These are phyloP conservation scores for Naganishia onofrii DNA, from an alignment of 768 basidiomycete species.

Conservation along the genomic window DNA sequence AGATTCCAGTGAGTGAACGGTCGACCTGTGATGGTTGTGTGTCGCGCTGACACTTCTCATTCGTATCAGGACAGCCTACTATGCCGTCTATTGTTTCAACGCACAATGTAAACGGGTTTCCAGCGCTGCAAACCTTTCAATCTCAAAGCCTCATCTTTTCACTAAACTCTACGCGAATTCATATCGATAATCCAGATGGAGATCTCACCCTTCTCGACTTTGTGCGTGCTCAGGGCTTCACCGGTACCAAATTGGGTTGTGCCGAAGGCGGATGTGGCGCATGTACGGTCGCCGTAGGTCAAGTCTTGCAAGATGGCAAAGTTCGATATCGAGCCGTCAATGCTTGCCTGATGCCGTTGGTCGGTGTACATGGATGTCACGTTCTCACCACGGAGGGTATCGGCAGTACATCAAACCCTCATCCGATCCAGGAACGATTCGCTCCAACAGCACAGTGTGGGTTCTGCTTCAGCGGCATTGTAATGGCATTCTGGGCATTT, in stretches of 20 bases:
- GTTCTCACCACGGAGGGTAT: conserved; percentile 42
- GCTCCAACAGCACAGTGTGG: conserved; percentile 29
- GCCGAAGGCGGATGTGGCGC: conserved; percentile 42
- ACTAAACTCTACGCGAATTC: conserved; percentile 35
- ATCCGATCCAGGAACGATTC: conserved; percentile 41
- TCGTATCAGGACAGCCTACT: background rate
- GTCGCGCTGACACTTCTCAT: too few species aligned
- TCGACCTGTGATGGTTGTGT: too few species aligned
- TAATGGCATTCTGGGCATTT: conserved; percentile 40
- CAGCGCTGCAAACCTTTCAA: conserved; percentile 17
- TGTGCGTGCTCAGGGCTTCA: conserved; percentile 39
- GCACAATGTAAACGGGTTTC: conserved; percentile 25
- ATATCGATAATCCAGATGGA: conserved; percentile 37
- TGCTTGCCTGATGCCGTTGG: conserved; percentile 41
- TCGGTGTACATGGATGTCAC: conserved; percentile 40
- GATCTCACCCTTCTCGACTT: conserved; percentile 39
- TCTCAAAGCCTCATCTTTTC: conserved; percentile 33
- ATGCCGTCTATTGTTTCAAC: conserved; percentile 7
- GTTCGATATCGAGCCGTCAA: conserved; percentile 37
- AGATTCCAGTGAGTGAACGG: background rate
- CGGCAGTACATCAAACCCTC: conserved; percentile 38
- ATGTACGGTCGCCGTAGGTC: conserved; percentile 31
- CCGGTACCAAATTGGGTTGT: conserved; percentile 41
- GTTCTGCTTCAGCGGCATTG: conserved; percentile 39
- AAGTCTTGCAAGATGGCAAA: conserved; percentile 1